Base-by-base conservation (phyloP, 2,329 filamentous ascomycete species). In the Pezicula carpinea region DNA sequence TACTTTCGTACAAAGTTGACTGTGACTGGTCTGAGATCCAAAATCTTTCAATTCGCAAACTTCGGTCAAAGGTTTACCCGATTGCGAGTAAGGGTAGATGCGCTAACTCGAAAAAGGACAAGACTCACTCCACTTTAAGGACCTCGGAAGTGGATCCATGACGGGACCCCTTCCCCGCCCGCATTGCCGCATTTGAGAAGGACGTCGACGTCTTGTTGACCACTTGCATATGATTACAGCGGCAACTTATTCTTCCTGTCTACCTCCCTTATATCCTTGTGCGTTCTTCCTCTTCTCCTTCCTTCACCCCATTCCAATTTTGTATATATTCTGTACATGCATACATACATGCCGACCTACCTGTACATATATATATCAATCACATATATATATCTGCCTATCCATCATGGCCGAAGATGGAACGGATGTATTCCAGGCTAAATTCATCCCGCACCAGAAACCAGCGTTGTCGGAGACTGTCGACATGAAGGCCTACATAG, bases 401-500 rank as follows among this genome's bases (percentile, higher is more conserved):
- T 35, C 33, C 39, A 43, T 18, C n/a, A 43, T 44, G 44, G 32
- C 40, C 14, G 39, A 42, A 23, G 14, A 61, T 48, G 59, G 57
- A 21, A 60, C 59, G 46, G 61, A 61, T 38, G 56, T 61, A 42
- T 62, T 64, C 42, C 61, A 64, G 46, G 55, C 55, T 14, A 48
- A 57, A 39, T 62, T 61, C 43, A 64, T 64, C 41, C 59, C 60
- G 14, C 58, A 58, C 26, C 61, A 63, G 48, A 64, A 61, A 46
- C 53, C 53, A 48, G 52, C 52, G 21, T 17, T 55, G 39, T 46
- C 49, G 29, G 53, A 74, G 69, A 66, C 67, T 64, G 58, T 60
- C 77, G 65, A 76, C 76, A 64, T 64, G 62, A 62, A 61, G 60
- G 74, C 77, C 18, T 71, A 73, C 51, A 65, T 85, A 13, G 76